phyloP scores from a whole-genome alignment of 2,329 filamentous ascomycete genomes.

The Pseudocercospora eumusae region DNA sequence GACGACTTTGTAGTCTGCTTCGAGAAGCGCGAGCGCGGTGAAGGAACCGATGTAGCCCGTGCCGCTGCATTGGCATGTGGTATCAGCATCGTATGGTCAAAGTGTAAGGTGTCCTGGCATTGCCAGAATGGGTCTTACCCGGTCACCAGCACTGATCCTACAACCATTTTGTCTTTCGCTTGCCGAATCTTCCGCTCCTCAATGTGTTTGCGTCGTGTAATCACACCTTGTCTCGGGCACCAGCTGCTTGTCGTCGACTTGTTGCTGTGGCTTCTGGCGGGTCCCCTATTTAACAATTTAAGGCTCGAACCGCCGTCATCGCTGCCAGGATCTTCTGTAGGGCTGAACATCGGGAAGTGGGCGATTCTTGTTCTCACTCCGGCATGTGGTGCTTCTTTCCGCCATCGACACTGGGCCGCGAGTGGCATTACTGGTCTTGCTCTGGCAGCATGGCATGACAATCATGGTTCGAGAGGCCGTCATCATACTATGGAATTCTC shows the following conservation, averaged over 20 bases:
- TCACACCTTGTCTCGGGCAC: neutral
- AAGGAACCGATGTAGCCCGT: constrained; percentile 99
- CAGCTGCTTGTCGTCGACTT: neutral
- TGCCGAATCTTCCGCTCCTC: neutral
- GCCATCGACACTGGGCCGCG: neutral
- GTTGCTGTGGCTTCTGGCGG: neutral
- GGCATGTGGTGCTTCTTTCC: constrained; percentile 7
- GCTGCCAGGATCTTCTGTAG: neutral
- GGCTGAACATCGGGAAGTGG: constrained; percentile 10
- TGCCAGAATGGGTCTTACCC: constrained; percentile 23
- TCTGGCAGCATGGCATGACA: neutral
- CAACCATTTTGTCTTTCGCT: constrained; percentile 24
- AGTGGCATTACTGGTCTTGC: neutral
- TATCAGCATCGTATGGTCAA: constrained; percentile 15
- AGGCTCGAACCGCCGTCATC: constrained; percentile 2
- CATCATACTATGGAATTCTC: neutral
- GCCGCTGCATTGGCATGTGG: constrained; percentile 61
- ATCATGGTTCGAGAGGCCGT: neutral
- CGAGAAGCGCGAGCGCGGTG: constrained; percentile 85
- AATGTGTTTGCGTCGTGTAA: neutral
- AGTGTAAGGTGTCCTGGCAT: constrained; percentile 5
- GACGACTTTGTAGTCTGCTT: constrained; percentile 94
- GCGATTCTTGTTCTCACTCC: neutral
- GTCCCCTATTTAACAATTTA: neutral
- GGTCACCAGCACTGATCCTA: constrained; percentile 32